Evolutionary conservation across 768 basidiomycete genomes (phyloP).

Genomic region (Hemileccinum impolitum): DNA sequence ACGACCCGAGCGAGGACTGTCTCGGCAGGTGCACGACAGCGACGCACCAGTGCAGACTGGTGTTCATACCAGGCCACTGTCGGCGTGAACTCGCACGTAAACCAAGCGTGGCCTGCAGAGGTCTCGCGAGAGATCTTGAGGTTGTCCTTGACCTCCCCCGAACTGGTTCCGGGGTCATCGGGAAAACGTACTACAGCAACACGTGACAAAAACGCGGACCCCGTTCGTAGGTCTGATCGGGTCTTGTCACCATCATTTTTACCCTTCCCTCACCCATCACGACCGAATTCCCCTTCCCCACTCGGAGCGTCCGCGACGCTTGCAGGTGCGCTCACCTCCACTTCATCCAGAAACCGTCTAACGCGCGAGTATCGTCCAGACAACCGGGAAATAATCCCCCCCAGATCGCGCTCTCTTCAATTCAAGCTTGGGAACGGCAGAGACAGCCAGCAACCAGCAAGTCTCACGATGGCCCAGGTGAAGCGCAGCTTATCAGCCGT

Average conservation of each 20-base stretch:
- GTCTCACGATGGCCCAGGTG: conserved; percentile 17
- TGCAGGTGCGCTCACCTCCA: conserved; percentile 14
- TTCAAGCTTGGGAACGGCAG: conserved; percentile 15
- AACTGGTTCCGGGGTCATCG: conserved; percentile 23
- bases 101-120: conserved; percentile 54
- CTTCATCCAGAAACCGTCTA: background rate
- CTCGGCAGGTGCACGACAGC: conserved; percentile 36
- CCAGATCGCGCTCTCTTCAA: conserved; percentile 22
- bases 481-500: conserved; percentile 28
- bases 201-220: conserved; percentile 21
- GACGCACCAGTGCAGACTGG: conserved; percentile 59
- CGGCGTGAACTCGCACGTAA: conserved; percentile 25
- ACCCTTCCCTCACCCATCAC: conserved; percentile 29
- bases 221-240: conserved; percentile 16
- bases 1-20: conserved; percentile 23
- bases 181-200: conserved; percentile 6
- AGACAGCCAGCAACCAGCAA: conserved; percentile 9
- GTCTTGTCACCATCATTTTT: conserved; percentile 26
- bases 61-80: conserved; percentile 46
- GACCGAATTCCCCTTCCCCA: conserved; percentile 16
- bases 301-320: conserved; percentile 25
- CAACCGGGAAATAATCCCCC: conserved; percentile 10
- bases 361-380: conserved; percentile 6
- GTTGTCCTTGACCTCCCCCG: conserved; percentile 37
- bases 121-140: conserved; percentile 55